A percentile compares a stretch with the other conserved stretches of the same genome.
Evolutionary conservation across 306 rosid species (phyloP).

Genomic region (Quercus rubra): DNA sequence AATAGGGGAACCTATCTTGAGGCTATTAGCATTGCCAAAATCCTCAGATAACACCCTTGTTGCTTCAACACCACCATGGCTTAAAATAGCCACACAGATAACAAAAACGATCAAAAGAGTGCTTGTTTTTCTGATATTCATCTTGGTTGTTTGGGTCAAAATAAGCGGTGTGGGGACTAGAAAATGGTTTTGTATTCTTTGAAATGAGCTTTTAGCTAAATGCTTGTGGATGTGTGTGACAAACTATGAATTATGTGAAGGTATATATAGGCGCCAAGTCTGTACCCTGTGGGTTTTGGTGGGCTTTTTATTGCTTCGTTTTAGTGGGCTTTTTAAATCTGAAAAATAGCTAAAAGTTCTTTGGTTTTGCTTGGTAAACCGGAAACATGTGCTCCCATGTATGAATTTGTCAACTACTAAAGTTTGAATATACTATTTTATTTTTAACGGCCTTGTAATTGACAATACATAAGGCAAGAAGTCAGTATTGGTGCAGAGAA

Average conservation of each 20-base stretch:
- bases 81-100: neutral
- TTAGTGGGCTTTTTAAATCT: slow-evolving; percentile 9
- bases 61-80: slow-evolving; percentile 22
- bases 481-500: neutral
- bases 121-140: slow-evolving; percentile 22
- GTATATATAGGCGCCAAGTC: slow-evolving; percentile 9
- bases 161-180: too few species aligned
- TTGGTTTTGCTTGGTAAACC: neutral
- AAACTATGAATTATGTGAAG: too few species aligned
- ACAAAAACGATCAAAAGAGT: slow-evolving; percentile 10
- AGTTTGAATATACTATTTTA: neutral
- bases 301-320: slow-evolving; percentile 10
- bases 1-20: slow-evolving; percentile 10
- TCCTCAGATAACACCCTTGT: slow-evolving; percentile 27
- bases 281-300: neutral
- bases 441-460: neutral
- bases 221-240: neutral
- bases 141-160: neutral
- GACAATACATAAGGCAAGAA: neutral
- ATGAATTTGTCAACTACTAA: neutral
- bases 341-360: neutral
- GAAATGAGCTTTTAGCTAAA: neutral
- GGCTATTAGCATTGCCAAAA: slow-evolving; percentile 20
- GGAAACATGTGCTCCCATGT: neutral
- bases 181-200: too few species aligned